Evolutionary conservation across 495 filamentous ascomycete species (phyloP), one percentile per base, ranked within the genome.

Genomic region (Aspergillus homomorphus): DNA sequence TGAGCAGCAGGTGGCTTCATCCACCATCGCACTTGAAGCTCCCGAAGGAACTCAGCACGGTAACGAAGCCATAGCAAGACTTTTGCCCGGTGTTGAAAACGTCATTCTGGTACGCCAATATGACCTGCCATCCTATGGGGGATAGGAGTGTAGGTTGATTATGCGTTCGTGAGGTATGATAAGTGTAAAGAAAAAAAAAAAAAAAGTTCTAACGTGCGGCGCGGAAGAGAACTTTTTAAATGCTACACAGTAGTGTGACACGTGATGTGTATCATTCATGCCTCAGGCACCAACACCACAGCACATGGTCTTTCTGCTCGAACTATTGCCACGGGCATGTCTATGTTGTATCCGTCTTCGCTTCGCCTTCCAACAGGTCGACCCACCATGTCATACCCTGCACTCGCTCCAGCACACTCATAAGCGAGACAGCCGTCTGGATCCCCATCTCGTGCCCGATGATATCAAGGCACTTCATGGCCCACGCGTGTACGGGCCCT

Each of bases 71-170:
- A 60, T 71, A 71, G 66, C 64, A 7, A 30, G 62, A 54, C 58
- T 62, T 54, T 23, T 46, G 44, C 43, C 51, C 51, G 21, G 45
- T 33, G 15, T 43, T 41, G 24, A 51, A 44, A 53, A 50, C 20
- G 57, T 76, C 69, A 63, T 60, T 80, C 74, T 80, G 63, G 77
- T 77, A 72, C 77, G 77, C 77, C 77, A 80, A 80, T 80, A 80
- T 80, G 77, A 80, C 77, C 77, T 68, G 65, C 76, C 72, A 80
- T 75, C 72, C 74, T 74, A 74, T 78, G 63, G 62, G 41, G 55
- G 38, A 62, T 26, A 50, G 56, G 67, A 73, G 63, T 78, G 77
- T 73, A 75, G 77, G 77, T 80, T 80, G 77, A 80, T 80, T 80
- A 80, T 80, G 77, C 77, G 77, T 77, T 77, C 77, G 68, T 72